A percentile compares a stretch with the other conserved stretches of the same genome.
phyloP scores from a whole-genome alignment of 345 rosid genomes.

The Ceriops zippeliana region DNA sequence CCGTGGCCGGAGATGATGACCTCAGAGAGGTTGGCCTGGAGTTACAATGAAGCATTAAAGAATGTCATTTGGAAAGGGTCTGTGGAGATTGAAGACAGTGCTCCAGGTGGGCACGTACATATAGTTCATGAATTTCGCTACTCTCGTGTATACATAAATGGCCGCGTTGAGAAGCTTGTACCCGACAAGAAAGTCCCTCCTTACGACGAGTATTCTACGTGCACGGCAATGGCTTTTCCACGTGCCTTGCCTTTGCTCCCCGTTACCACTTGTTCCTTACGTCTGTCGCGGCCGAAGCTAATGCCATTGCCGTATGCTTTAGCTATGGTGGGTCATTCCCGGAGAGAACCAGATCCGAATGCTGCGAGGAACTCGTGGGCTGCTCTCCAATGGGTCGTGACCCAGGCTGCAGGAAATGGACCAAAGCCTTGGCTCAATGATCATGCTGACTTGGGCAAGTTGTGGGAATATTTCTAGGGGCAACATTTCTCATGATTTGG shows the following conservation, averaged over 20 bases:
- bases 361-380: constrained; percentile 52
- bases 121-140: constrained; percentile 17
- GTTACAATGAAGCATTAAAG: constrained; percentile 29
- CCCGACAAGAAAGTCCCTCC: constrained; percentile 2
- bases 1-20: constrained; percentile 40
- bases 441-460: constrained; percentile 24
- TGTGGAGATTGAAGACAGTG: constrained; percentile 18
- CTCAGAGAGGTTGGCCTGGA: constrained; percentile 12
- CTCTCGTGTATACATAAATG: constrained; percentile 27
- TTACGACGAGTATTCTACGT: constrained; percentile 30
- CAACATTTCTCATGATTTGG: constrained; percentile 33
- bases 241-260: constrained; percentile 31
- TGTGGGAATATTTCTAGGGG: constrained; percentile 47
- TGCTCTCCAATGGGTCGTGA: constrained; percentile 42
- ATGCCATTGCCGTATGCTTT: constrained; percentile 31
- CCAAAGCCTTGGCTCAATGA: constrained; percentile 37
- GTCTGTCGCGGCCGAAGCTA: constrained; percentile 23
- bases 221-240: constrained; percentile 45
- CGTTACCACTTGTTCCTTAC: constrained; percentile 27
- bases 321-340: constrained; percentile 43
- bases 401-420: constrained; percentile 31
- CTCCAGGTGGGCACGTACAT: constrained; percentile 15
- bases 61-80: constrained; percentile 39
- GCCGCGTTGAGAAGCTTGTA: constrained; percentile 12
- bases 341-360: constrained; percentile 37